Evolutionary conservation across 1,284 basidiomycete genomes (phyloP).

Genomic region (Fomitopsis palustris): DNA sequence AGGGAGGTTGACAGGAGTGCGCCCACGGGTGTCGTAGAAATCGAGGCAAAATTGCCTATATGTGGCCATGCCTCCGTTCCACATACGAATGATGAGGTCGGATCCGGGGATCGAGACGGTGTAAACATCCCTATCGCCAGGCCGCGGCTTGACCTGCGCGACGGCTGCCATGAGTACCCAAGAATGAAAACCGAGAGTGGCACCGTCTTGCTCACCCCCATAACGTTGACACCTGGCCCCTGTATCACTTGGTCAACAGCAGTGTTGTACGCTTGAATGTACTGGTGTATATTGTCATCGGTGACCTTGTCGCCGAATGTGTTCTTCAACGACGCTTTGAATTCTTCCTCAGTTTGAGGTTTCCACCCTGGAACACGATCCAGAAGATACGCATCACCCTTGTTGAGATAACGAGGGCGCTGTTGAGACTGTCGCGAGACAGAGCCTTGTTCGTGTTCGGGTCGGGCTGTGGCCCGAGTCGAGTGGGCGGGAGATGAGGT

Average conservation of each 20-base stretch:
- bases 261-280: background rate
- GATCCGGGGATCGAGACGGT: slow-evolving; percentile 2
- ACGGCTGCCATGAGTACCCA: background rate
- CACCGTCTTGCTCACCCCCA: background rate
- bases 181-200: background rate
- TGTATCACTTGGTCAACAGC: background rate
- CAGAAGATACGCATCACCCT: background rate
- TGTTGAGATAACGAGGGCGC: background rate
- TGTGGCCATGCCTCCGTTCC: slow-evolving; percentile 5
- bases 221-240: background rate
- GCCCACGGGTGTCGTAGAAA: slow-evolving; percentile 2
- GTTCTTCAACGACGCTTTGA: background rate
- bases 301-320: background rate
- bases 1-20: slow-evolving; percentile 6
- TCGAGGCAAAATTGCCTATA: slow-evolving; percentile 8
- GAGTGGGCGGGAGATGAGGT: too few species aligned
- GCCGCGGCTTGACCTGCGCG: background rate
- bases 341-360: background rate
- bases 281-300: background rate
- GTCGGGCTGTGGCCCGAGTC: background rate
- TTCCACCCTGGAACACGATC: background rate
- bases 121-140: background rate
- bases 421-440: background rate
- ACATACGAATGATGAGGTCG: slow-evolving; percentile 2
- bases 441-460: background rate